Base-by-base conservation (phyloP, 1,284 basidiomycete species). In the Lignosus rhinocerotis region DNA sequence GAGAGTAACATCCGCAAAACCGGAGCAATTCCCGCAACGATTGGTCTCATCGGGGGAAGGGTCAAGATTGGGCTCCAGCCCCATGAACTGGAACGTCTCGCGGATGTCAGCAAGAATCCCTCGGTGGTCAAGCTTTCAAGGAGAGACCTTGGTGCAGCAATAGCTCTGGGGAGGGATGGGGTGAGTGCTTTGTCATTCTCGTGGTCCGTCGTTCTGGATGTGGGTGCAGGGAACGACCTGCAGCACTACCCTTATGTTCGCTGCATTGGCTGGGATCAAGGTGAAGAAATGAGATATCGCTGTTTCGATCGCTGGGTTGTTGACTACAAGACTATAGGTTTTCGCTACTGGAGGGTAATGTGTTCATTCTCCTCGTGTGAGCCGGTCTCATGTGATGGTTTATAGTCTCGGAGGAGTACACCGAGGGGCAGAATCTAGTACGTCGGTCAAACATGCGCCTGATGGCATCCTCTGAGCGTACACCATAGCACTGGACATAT, bases 381-480 rank as follows among this genome's bases (percentile, higher is more conserved):
- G 47, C 34, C 25, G 39, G 56, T 38, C 31, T 57, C 43, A 45
- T 17, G 43, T 38, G 46, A 49, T 53, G 11, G 12, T n/a, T n/a
- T 16, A 32, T 53, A 92, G 90, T 17, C 77, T 93, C 31, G 94
- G 94, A 5, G 94, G 96, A 51, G 97, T 98, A 1, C 97, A 99
- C 74, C 88, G 96, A 6, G 94, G 94, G 12, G 97, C 89, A 53
- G 90, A 97, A 73, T 84, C 78, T 34, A 88, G 94, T 94, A 69
- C 66, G 86, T 76, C 33, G 12, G 2, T 25, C 31, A 25, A 9
- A 41, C 21, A n/a, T 12, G 53, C 33, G 41, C 12, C 9, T 38
- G 50, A 19, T 43, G 39, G 14, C 19, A 41, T 59, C 14, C 17
- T 58, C 51, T 32, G 17, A 19, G 19, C 43, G 19, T 30, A 25